Base-by-base conservation (phyloP, 1,139 yeast species). In the Trichomonascaceae sp. region DNA sequence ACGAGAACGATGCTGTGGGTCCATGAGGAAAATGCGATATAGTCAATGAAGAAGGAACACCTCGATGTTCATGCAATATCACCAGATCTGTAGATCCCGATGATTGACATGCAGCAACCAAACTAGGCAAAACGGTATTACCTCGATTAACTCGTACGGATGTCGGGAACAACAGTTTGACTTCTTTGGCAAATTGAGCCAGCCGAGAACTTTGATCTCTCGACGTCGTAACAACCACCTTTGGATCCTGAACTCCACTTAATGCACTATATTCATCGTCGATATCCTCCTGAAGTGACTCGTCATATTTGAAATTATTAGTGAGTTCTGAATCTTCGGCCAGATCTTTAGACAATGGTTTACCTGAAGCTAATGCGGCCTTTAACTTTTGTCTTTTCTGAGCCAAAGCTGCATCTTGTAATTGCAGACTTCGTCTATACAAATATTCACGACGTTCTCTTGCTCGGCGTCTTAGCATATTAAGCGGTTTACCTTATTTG, bases 1-100 rank as follows among this genome's bases (percentile, higher is more conserved):
- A 76, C 6, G 98, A 88, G 74, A 93, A 95, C 45, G 87, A 85
- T 41, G 95, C 95, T 3, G 97, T 87, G 24, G 99, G 99, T 0
- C 99, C 99, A 69, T 93, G 96, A 4, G 99, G 99, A 70, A 95
- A 87, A 75, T 93, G 99, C 46, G 95, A 85, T 39, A 93, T 75
- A 1, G 99, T 93, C 57, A 93, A 66, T 1, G 97, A 88, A 0
- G 97, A 90, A 51, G 99, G 99, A 0, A 89, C 93, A 79, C 99
- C 99, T 71, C 99, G 80, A 71, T 93, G 99, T 70, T 93, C 99
- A 70, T 93, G 99, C 44, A 95, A 73, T 6, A 95, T 78, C 20
- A 93, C 76, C 64, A 95, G 73, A 68, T 93, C 99, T 1, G 95
- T 85, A 10, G 93, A 83, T 10, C 83, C 82, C 0, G 86, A 78